Evolutionary conservation across 495 filamentous ascomycete genomes (phyloP).

Genomic region (Trichoderma virens): DNA sequence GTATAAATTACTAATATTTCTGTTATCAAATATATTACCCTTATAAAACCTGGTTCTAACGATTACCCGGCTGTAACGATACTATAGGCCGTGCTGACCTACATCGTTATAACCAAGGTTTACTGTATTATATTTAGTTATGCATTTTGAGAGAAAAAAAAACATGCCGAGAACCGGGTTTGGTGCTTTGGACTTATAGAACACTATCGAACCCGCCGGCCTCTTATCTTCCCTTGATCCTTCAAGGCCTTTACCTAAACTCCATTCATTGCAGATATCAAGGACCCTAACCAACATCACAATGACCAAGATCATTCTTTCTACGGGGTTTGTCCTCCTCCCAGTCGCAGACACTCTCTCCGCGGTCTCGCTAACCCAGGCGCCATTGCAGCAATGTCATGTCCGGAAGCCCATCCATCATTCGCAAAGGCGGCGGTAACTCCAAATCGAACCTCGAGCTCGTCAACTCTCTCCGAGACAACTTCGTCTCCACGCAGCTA

Average conservation of each 20-base stretch:
- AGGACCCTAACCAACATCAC: constrained; percentile 4
- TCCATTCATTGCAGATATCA: neutral
- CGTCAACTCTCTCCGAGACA: constrained; percentile 72
- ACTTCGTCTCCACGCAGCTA: constrained; percentile 66
- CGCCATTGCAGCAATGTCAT: constrained; percentile 68
- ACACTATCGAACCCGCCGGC: too few species aligned
- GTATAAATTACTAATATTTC: too few species aligned
- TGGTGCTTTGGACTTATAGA: neutral
- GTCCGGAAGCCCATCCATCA: constrained; percentile 66
- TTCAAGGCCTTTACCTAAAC: too few species aligned
- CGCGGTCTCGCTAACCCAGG: neutral
- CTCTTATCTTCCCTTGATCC: too few species aligned
- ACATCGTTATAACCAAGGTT: too few species aligned
- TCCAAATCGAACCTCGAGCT: constrained; percentile 79
- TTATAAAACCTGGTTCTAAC: too few species aligned
- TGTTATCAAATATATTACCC: too few species aligned
- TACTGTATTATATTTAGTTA: neutral
- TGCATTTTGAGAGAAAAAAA: neutral
- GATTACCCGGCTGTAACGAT: too few species aligned
- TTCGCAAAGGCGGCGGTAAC: constrained; percentile 62
- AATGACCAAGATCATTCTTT: constrained; percentile 78
- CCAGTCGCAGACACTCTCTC: constrained; percentile 8
- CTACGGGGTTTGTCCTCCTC: constrained; percentile 60
- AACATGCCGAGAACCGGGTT: neutral
- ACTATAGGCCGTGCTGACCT: too few species aligned